Evolutionary conservation across 768 basidiomycete genomes (phyloP).

Genomic region (Leccinellum rugosiceps): DNA sequence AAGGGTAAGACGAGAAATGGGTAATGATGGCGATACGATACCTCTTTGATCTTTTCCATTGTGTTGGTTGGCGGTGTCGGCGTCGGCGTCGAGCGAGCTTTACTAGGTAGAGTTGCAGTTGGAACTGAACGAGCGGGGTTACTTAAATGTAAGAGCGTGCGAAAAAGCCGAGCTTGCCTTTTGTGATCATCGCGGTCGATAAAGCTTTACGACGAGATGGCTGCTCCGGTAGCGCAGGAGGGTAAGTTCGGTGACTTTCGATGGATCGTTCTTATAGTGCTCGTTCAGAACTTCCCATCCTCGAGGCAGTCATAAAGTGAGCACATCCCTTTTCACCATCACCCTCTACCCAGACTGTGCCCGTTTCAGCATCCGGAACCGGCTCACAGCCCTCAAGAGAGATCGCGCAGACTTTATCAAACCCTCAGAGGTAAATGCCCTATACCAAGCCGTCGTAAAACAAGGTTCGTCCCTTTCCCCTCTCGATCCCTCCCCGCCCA

Average conservation of each 20-base stretch:
- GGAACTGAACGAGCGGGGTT: constrained; percentile 13
- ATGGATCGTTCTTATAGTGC: constrained; percentile 10
- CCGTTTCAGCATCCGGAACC: constrained; percentile 78
- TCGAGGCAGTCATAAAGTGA: constrained; percentile 91
- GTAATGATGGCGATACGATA: background rate
- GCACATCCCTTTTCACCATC: background rate
- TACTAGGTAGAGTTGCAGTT: background rate
- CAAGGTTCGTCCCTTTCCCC: constrained; percentile 58
- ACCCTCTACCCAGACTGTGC: constrained; percentile 18
- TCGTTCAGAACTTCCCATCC: constrained; percentile 79
- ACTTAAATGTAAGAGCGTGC: constrained; percentile 33
- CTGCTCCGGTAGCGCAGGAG: constrained; percentile 75
- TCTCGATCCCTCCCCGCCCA: background rate
- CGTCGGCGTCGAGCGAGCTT: constrained; percentile 7
- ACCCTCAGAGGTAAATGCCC: constrained; percentile 85
- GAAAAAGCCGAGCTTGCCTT: constrained; percentile 32
- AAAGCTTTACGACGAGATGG: constrained; percentile 40
- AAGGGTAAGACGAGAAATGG: background rate
- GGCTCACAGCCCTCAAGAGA: constrained; percentile 92
- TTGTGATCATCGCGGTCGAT: constrained; percentile 30
- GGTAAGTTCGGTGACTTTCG: constrained; percentile 39
- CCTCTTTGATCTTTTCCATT: constrained; percentile 53
- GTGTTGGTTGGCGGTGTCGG: constrained; percentile 14
- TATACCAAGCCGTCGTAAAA: constrained; percentile 91
- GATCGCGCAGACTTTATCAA: constrained; percentile 91